Evolutionary conservation across 73 alveolate species (phyloP).

Genomic region (Paramecium octaurelia): DNA sequence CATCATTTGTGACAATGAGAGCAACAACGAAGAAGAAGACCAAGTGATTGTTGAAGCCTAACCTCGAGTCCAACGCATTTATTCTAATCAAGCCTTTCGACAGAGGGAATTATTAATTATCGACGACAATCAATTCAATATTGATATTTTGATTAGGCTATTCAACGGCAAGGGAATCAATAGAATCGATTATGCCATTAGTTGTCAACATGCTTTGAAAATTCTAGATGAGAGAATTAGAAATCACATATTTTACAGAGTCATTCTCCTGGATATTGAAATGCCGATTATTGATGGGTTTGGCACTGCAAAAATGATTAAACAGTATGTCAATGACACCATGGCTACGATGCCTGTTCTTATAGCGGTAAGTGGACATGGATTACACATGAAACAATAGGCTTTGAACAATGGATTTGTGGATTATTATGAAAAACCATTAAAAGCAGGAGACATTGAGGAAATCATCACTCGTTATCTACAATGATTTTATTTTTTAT

Average conservation of each 20-base stretch:
- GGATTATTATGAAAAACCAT: neutral
- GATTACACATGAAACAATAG: neutral
- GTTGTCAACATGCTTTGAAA: slow-evolving; percentile 10
- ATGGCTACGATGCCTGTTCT: neutral
- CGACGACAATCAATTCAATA: slow-evolving; percentile 19
- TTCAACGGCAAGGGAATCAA: neutral
- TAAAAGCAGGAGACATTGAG: neutral
- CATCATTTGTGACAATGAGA: neutral
- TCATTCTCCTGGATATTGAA: neutral
- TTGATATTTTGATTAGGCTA: neutral
- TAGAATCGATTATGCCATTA: slow-evolving; percentile 16
- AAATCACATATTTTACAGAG: neutral
- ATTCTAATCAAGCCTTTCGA: neutral
- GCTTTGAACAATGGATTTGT: neutral
- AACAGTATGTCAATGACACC: neutral
- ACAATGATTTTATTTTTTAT: neutral
- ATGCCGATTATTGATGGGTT: slow-evolving; percentile 42
- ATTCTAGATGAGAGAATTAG: neutral
- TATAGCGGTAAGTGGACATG: slow-evolving; percentile 18
- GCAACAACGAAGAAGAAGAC: neutral
- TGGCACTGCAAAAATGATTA: neutral
- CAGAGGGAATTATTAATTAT: neutral
- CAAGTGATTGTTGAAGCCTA: neutral
- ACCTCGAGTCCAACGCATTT: neutral
- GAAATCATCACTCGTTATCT: neutral